These are phyloP conservation scores for Macrotyloma uniflorum DNA, from an alignment of 306 rosid species.

Conservation along the genomic window DNA sequence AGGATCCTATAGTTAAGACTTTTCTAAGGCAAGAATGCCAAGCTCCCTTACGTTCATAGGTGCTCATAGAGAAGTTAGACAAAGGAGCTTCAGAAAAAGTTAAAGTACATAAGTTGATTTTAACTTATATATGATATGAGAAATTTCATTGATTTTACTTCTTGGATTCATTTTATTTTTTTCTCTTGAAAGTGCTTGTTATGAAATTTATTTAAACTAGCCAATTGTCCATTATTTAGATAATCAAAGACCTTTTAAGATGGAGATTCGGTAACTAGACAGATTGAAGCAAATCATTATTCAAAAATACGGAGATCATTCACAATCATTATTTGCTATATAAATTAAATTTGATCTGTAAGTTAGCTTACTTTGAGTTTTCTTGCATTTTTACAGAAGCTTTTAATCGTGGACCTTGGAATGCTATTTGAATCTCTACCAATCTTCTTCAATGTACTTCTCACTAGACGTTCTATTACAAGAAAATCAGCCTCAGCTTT, in stretches of 20 bases:
- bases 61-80: neutral
- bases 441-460: slow-evolving; percentile 69
- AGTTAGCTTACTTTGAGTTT: slow-evolving; percentile 80
- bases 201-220: neutral
- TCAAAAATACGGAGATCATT: neutral
- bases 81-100: neutral
- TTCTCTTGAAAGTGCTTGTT: neutral
- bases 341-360: slow-evolving; percentile 14
- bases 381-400: slow-evolving; percentile 94
- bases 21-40: neutral
- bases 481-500: slow-evolving; percentile 95
- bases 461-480: slow-evolving; percentile 70
- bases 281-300: neutral
- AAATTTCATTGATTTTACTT: neutral
- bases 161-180: neutral
- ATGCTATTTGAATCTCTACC: slow-evolving; percentile 89
- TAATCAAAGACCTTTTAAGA: slow-evolving; percentile 18
- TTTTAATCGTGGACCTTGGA: slow-evolving; percentile 68
- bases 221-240: neutral
- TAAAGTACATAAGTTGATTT: neutral
- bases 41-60: neutral
- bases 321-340: slow-evolving; percentile 16
- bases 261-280: neutral
- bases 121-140: neutral
- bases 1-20: neutral